Conservation (phyloP, 2,329 filamentous ascomycete genomes). For the Alternaria brassicicola region DNA sequence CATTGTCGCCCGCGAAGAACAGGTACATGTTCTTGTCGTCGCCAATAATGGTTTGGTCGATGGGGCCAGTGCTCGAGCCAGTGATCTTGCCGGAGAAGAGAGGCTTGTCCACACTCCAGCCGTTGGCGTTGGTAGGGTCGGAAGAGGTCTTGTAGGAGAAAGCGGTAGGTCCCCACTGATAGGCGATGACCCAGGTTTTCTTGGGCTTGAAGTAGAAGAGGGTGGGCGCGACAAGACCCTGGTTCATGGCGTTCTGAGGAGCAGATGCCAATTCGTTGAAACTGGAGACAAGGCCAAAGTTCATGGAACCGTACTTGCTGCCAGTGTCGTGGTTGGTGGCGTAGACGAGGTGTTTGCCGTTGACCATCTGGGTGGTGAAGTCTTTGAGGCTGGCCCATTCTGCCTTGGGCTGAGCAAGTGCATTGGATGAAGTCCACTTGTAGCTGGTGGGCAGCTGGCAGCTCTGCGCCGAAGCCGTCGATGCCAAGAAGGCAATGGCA, state of each 20-base stretch:
- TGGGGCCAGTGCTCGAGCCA: conserved; percentile 59
- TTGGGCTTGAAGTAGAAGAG: conserved; percentile 69
- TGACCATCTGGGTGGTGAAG: conserved; percentile 63
- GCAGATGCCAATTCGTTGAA: conserved; percentile 60
- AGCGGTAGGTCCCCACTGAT: conserved; percentile 66
- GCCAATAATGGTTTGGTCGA: conserved; percentile 69
- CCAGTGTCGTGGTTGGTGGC: conserved; percentile 56
- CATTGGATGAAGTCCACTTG: conserved; percentile 60
- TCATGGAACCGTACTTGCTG: conserved; percentile 62
- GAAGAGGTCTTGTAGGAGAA: conserved; percentile 67
- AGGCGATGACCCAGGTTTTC: conserved; percentile 67
- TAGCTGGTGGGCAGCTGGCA: conserved; percentile 63
- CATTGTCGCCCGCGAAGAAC: conserved; percentile 72
- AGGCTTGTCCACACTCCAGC: conserved; percentile 61
- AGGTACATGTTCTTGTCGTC: conserved; percentile 68
- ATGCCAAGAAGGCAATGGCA: conserved; percentile 20
- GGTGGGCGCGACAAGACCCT: conserved; percentile 62
- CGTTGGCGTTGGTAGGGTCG: conserved; percentile 63
- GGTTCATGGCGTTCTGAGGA: conserved; percentile 59
- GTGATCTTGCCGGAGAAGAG: conserved; percentile 64
- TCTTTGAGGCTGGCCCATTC: conserved; percentile 68
- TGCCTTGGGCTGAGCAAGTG: conserved; percentile 59
- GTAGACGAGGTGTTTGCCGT: conserved; percentile 67
- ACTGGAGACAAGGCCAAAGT: conserved; percentile 61
- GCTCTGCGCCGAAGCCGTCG: conserved; percentile 21